Evolutionary conservation across 495 filamentous ascomycete species (phyloP), one percentile per base, ranked within the genome.

Genomic region (Cetradonia linearis): DNA sequence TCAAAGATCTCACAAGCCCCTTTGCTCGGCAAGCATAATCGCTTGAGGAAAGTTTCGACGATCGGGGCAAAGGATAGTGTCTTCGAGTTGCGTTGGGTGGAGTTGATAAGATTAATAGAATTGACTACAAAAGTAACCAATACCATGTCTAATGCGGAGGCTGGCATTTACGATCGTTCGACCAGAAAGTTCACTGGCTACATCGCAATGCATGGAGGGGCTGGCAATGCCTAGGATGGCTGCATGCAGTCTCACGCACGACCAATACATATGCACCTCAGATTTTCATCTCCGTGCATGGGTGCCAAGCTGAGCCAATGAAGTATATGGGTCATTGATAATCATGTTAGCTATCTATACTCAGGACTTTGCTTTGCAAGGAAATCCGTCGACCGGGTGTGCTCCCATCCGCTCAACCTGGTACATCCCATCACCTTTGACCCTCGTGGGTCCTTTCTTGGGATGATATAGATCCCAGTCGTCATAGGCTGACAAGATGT

Each of bases 401-500:
- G 40, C 44, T 36, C 61, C 55, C 8, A 61, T 64, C 13, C 46
- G 30, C 55, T 56, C 33, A 18, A 60, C 36, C 48, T 68, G 64
- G 55, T 68, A 68, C 53, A 40, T 66, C 23, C 68, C 31, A 27
- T 65, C 55, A 9, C 66, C 68, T n/a, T 59, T 36, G n/a, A 59
- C 40, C 1, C 59, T 55, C 18, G n/a, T 42, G 13, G 27, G 42
- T 34, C 55, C 48, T 48, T 62, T 62, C 30, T 44, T 18, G 0
- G 42, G 33, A 34, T 59, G 25, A 18, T 37, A 23, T 18, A 25
- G 28, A 54, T 66, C 61, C 34, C 55, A 49, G 33, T 78, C 70
- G 0, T 71, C 71, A 67, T 77, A 82, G 0, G 68, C 73, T 13
- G 67, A 66, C 46, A 68, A 68, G 37, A 83, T 69, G 38, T 77